Conservation (phyloP, 345 rosid species). For the Cochlearia excelsa region DNA sequence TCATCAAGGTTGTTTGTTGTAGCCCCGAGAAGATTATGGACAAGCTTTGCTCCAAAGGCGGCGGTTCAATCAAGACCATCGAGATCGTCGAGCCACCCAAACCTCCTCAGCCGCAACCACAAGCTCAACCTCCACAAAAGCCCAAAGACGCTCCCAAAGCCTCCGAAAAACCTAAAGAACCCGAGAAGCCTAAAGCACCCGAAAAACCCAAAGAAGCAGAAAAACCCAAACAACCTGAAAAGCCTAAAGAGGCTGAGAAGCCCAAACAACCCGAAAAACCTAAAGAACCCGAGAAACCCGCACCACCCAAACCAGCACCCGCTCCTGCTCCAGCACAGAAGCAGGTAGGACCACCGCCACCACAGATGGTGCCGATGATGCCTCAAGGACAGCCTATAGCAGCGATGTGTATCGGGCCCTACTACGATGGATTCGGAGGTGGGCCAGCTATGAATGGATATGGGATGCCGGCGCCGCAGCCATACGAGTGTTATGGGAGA, state of each 20-base stretch:
- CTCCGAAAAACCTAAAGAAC: neutral
- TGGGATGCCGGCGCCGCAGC: slow-evolving; percentile 33
- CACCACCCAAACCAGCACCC: neutral
- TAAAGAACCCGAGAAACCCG: slow-evolving; percentile 8
- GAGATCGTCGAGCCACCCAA: slow-evolving; percentile 26
- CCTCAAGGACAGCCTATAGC: slow-evolving; percentile 21
- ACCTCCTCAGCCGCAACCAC: slow-evolving; percentile 6
- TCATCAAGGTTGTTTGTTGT: slow-evolving; percentile 63
- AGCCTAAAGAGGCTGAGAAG: slow-evolving; percentile 4
- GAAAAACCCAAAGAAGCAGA: neutral
- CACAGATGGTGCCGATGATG: slow-evolving; percentile 26
- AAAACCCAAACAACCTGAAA: neutral
- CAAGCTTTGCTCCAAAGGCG: slow-evolving; percentile 48
- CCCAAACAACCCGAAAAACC: slow-evolving; percentile 2
- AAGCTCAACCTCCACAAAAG: slow-evolving; percentile 4
- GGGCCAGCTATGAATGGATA: slow-evolving; percentile 40
- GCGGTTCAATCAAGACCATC: slow-evolving; percentile 41
- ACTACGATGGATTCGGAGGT: slow-evolving; percentile 29
- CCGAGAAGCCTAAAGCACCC: neutral
- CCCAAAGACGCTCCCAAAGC: slow-evolving; percentile 16
- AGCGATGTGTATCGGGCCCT: slow-evolving; percentile 32
- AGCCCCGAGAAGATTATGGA: slow-evolving; percentile 55
- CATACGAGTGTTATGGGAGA: slow-evolving; percentile 42
- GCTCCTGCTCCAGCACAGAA: slow-evolving; percentile 22
- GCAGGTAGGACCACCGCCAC: slow-evolving; percentile 31